Conservation (phyloP, 768 basidiomycete species). For the Calvatia gigantea region DNA sequence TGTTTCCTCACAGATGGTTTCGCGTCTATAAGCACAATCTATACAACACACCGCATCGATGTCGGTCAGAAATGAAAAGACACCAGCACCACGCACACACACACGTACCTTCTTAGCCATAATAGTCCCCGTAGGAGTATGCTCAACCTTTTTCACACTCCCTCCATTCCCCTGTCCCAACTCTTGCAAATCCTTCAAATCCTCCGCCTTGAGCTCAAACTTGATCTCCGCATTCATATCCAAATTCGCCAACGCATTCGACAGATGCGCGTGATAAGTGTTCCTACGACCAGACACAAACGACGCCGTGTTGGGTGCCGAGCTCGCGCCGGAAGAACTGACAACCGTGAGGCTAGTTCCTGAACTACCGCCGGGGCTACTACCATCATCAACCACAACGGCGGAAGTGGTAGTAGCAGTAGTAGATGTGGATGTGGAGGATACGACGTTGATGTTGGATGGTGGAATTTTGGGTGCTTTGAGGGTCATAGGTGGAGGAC, state of each 20-base stretch:
- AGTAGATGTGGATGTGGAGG: constrained; percentile 24
- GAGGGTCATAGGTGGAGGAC: constrained; percentile 81
- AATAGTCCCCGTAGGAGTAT: constrained; percentile 82
- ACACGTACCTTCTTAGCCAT: constrained; percentile 95
- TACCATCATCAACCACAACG: background rate
- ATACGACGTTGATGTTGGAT: constrained; percentile 30
- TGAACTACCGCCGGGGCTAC: background rate
- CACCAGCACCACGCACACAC: background rate
- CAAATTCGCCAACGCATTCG: constrained; percentile 80
- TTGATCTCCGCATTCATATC: constrained; percentile 86
- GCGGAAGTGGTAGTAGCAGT: background rate
- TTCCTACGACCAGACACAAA: constrained; percentile 50
- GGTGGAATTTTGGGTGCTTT: constrained; percentile 64
- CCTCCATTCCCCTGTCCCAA: constrained; percentile 96
- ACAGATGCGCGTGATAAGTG: constrained; percentile 76
- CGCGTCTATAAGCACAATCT: constrained; percentile 96
- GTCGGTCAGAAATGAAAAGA: background rate
- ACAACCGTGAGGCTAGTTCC: constrained; percentile 41
- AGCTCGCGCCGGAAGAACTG: constrained; percentile 48
- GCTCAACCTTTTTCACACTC: constrained; percentile 94
- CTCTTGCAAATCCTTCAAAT: constrained; percentile 86
- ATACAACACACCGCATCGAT: constrained; percentile 10
- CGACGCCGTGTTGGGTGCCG: constrained; percentile 37
- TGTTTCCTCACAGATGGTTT: constrained; percentile 97
- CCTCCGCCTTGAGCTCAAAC: constrained; percentile 82